Base-by-base conservation (phyloP, 768 basidiomycete species). In the Leccinum imitatum region DNA sequence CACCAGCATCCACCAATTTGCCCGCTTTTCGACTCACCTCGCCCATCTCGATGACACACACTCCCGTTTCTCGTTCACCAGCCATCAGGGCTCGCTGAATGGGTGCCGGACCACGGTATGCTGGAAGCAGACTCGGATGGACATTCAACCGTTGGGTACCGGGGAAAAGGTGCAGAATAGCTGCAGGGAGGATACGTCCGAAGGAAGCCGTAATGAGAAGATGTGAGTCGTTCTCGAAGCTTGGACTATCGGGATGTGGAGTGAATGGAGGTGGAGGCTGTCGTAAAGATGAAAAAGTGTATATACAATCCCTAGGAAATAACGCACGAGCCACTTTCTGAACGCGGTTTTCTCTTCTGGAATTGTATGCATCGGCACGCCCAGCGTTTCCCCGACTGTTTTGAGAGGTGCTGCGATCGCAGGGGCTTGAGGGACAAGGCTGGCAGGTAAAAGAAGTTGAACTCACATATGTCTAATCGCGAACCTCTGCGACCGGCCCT, bases 191-290 rank as follows among this genome's bases (percentile, higher is more conserved):
- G 64, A 95, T 93, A 50, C 90, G 88, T 1, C 95, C 95, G 63
- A 96, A 96, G 1, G 95, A 96, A 6, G 95, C 92, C 1, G 94
- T 94, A 6, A 98, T 68, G 9, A 97, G 79, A 31, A 95, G 68
- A 60, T 90, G 83, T 13, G 79, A 73, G 3, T 57, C 67, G 39
- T 76, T 74, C 17, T 72, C 72, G 17, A 66, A 52, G 58, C 13
- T 35, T 13, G 57, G 11, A 50, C 47, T n/a, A 5, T 57, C 41
- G 21, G 41, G 14, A 31, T 25, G 44, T 3, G 59, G 30, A 13
- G 57, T 33, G 67, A 81, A 80, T 9, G 73, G 74, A 57, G 67
- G 75, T 68, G 71, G 84, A 68, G 70, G 78, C 76, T 79, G 60
- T 75, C 71, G 30, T 75, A 77, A 37, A 31, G 50, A 5, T 78